Conservation (phyloP, 2,329 filamentous ascomycete genomes). For the Zasmidium citrigriseum region DNA sequence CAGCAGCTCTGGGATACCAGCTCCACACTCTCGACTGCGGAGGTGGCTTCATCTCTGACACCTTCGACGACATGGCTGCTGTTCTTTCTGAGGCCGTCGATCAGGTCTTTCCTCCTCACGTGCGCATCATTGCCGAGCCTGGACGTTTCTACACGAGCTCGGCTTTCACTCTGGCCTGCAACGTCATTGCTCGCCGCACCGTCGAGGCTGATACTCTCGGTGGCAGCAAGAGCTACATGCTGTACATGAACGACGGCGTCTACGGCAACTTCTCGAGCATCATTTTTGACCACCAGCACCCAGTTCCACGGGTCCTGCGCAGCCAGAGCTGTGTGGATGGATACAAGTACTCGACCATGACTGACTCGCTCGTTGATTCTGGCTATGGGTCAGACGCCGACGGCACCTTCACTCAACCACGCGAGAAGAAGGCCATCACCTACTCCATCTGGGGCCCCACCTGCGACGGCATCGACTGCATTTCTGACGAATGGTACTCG, state of each 20-base stretch:
- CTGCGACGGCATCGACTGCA: conserved; percentile 96
- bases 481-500: conserved; percentile 78
- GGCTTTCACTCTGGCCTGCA: conserved; percentile 92
- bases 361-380: conserved; percentile 29
- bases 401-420: conserved; percentile 44
- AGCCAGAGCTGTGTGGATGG: conserved; percentile 28
- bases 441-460: conserved; percentile 99
- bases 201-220: conserved; percentile 65
- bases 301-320: conserved; percentile 73
- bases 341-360: conserved; percentile 31
- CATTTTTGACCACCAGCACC: conserved; percentile 98
- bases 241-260: conserved; percentile 95
- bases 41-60: conserved; percentile 87
- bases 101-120: conserved; percentile 78
- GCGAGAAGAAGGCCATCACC: conserved; percentile 53
- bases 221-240: conserved; percentile 79
- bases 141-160: conserved; percentile 93
- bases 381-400: conserved; percentile 39
- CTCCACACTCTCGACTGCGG: conserved; percentile 91
- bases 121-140: conserved; percentile 92
- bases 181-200: conserved; percentile 92
- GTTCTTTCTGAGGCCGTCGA: conserved; percentile 80
- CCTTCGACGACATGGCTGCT: conserved; percentile 85
- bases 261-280: conserved; percentile 99
- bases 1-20: conserved; percentile 70